Evolutionary conservation across 75 land plant genomes (phyloP).

Genomic region (Azolla pinnata): DNA sequence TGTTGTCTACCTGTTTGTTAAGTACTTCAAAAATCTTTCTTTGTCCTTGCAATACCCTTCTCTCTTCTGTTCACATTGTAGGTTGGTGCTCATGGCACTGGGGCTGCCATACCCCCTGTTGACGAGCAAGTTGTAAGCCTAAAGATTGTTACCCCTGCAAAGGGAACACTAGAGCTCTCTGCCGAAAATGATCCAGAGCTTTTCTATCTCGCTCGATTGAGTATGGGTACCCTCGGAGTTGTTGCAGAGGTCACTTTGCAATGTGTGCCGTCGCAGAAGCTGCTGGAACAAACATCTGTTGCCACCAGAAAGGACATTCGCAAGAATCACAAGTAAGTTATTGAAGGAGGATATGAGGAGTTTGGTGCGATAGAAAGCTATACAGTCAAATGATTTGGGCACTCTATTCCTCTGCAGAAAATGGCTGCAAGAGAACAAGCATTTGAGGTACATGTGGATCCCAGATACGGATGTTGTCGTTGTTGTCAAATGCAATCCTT

Average conservation of each 20-base stretch:
- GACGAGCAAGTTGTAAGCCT: conserved; percentile 92
- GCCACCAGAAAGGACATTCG: conserved; percentile 70
- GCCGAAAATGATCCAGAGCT: conserved; percentile 88
- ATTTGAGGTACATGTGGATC: conserved; percentile 88
- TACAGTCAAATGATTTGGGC: background rate
- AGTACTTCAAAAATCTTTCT: no score
- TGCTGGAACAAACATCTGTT: conserved; percentile 81
- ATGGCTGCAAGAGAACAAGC: conserved; percentile 85
- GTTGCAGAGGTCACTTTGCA: conserved; percentile 96
- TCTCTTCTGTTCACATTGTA: no score
- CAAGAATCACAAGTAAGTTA: conserved; percentile 85
- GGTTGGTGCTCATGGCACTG: conserved; percentile 99
- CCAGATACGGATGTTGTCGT: conserved; percentile 90
- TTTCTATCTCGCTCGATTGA: conserved; percentile 95
- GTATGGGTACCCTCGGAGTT: conserved; percentile 93
- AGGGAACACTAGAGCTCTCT: conserved; percentile 83
- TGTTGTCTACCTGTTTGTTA: no score
- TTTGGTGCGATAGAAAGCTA: no score
- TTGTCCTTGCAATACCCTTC: no score
- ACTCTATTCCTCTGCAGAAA: conserved; percentile 54
- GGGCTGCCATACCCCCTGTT: conserved; percentile 87
- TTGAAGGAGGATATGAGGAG: no score
- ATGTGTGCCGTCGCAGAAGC: conserved; percentile 80
- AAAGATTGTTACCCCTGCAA: conserved; percentile 87
- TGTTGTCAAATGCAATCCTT: conserved; percentile 89